Conservation (phyloP, 805 yeast genomes). For the Schizosaccharomyces pombe region ASM294v3 CU329670.1:655001-655500, state of each 20-base stretch:
- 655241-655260: background rate
- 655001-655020: background rate
- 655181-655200: background rate
- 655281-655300: background rate
- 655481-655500: constrained; percentile 20
- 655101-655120: background rate
- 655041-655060: background rate
- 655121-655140: background rate
- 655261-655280: background rate
- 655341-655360: constrained; percentile 1
- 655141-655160: background rate
- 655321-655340: constrained; percentile 3
- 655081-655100: background rate
- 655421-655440: constrained; percentile 34
- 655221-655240: background rate
- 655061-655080: background rate
- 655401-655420: too few relatives aligned
- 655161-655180: background rate
- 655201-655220: background rate
- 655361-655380: background rate
- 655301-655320: background rate
- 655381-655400: background rate
- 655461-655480: constrained; percentile 40
- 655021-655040: background rate
- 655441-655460: constrained; percentile 83